These are phyloP conservation scores for Metschnikowia picachoensis DNA, from an alignment of 805 yeast genomes.

Conservation along the genomic window DNA sequence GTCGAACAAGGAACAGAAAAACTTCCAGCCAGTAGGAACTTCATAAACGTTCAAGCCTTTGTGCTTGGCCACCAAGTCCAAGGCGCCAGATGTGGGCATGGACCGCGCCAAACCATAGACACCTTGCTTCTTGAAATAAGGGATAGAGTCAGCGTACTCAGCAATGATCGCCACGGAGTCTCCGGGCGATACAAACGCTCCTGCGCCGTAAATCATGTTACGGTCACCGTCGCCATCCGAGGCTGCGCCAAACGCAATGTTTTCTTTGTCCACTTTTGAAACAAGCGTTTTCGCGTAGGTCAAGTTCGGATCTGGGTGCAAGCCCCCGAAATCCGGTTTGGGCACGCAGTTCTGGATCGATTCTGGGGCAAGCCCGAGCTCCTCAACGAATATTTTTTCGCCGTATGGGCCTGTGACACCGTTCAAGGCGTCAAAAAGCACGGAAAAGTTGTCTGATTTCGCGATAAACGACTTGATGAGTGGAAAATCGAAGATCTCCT, in stretches of 20 bases:
- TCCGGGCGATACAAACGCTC: slow-evolving; percentile 95
- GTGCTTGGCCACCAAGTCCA: slow-evolving; percentile 82
- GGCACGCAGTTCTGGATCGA: slow-evolving; percentile 79
- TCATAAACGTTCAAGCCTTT: slow-evolving; percentile 78
- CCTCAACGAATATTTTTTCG: slow-evolving; percentile 73
- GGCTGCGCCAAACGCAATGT: slow-evolving; percentile 94
- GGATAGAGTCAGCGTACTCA: slow-evolving; percentile 83
- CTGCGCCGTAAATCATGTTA: slow-evolving; percentile 96
- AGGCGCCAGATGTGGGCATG: slow-evolving; percentile 95
- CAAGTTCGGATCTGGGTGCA: slow-evolving; percentile 97
- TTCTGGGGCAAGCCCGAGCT: slow-evolving; percentile 68
- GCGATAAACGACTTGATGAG: slow-evolving; percentile 69
- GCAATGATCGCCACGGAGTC: slow-evolving; percentile 97
- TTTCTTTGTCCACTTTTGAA: slow-evolving; percentile 72
- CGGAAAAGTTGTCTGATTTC: slow-evolving; percentile 53
- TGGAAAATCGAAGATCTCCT: slow-evolving; percentile 82
- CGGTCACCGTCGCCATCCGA: slow-evolving; percentile 99
- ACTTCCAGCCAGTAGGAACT: slow-evolving; percentile 99
- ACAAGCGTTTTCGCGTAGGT: slow-evolving; percentile 91
- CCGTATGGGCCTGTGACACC: slow-evolving; percentile 99
- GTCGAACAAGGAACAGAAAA: slow-evolving; percentile 93
- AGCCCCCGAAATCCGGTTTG: slow-evolving; percentile 90
- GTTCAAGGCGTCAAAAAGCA: slow-evolving; percentile 84
- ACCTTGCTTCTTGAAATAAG: slow-evolving; percentile 85
- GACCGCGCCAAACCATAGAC: slow-evolving; percentile 92